These are phyloP conservation scores for Pleurotus ostreatus DNA, from an alignment of 768 basidiomycete species.

Conservation along the genomic window DNA sequence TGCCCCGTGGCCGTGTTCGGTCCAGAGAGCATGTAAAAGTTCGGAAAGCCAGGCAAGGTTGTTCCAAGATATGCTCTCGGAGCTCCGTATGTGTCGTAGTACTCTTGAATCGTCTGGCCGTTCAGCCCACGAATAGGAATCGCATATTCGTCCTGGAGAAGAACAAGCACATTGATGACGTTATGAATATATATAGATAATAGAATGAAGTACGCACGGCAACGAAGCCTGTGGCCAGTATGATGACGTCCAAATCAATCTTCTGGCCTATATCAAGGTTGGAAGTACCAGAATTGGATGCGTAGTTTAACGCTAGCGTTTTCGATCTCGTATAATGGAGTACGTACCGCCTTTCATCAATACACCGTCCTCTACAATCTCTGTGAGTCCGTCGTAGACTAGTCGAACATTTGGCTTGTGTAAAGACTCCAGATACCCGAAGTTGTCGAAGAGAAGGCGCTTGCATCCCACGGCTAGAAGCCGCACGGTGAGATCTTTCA, in stretches of 20 bases:
- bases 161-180: neutral
- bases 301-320: too few relatives aligned
- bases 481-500: too few relatives aligned
- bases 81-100: constrained; percentile 33
- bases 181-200: neutral
- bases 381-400: constrained; percentile 36
- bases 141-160: constrained; percentile 28
- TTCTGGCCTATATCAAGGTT: constrained; percentile 21
- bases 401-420: constrained; percentile 43
- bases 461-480: constrained; percentile 47
- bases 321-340: neutral
- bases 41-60: constrained; percentile 41
- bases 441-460: constrained; percentile 45
- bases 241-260: constrained; percentile 36
- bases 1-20: constrained; percentile 42
- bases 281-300: too few relatives aligned
- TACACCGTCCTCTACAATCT: constrained; percentile 37
- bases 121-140: constrained; percentile 25
- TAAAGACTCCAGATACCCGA: constrained; percentile 37
- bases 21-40: constrained; percentile 37
- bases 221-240: constrained; percentile 34
- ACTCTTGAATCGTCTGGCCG: constrained; percentile 32
- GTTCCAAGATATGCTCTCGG: constrained; percentile 43
- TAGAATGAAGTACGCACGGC: constrained; percentile 16
- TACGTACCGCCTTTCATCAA: constrained; percentile 32